Evolutionary conservation across 805 yeast species (phyloP), one percentile per base, ranked within the genome.

Genomic region (Candida michaelii): DNA sequence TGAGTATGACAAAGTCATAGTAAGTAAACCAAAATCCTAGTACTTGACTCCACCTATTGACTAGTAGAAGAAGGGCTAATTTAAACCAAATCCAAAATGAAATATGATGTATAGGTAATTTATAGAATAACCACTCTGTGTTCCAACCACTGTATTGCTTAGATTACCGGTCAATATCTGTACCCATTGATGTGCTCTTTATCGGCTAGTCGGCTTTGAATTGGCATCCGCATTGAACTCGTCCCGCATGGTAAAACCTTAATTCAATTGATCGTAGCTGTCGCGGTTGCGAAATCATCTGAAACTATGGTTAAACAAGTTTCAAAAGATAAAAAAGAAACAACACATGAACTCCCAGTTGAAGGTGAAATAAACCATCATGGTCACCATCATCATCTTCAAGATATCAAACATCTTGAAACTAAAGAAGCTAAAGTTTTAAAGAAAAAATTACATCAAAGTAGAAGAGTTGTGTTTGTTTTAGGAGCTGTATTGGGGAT

Each of bases 401-500:
- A 10, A 12, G 35, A 31, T 18, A 10, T 31, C 4, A 31, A 18
- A 18, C 21, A 11, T 4, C 35, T 31, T 12, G 40, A 41, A 14
- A 12, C 31, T 11, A 19, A 27, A 32, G 45, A 48, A 33, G 39
- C 45, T 7, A 39, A 37, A 27, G 45, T 44, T 5, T 44, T 46
- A 23, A 59, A 56, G 50, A 59, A 54, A 39, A 45, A 48, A 27
- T 46, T 70, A 27, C 60, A 70, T 60, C 77, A 74, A 43, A 73
- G 87, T 2, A 74, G 82, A 51, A 62, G 87, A 40, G 70, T 80
- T 15, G 70, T 80, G 7, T 85, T 87, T 51, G 50, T 83, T 0
- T 57, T 86, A 30, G 97, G 97, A 34, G 80, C 95, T 0, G 35
- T 87, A 1, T 47, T 87, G 11, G 97, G 97, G 12, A 65, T 88